Evolutionary conservation across 2,329 filamentous ascomycete genomes (phyloP).

Genomic region (Penicillium janthinellum): DNA sequence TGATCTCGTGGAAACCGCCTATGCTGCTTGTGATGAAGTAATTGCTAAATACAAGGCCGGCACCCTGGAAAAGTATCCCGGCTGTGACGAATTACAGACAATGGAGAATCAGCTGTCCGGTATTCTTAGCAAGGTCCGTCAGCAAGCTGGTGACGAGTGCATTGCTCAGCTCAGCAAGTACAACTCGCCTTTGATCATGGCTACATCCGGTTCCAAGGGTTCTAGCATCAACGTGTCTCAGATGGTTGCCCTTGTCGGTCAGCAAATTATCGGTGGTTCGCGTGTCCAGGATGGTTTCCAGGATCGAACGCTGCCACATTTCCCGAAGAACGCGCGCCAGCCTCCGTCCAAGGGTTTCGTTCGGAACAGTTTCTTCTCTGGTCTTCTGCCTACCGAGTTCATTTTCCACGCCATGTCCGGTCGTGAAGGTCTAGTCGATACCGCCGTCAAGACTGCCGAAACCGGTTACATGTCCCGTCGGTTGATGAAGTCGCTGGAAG

Average conservation of each 20-base stretch:
- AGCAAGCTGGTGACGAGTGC: slow-evolving; percentile 87
- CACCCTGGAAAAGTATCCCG: slow-evolving; percentile 80
- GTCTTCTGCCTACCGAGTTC: slow-evolving; percentile 87
- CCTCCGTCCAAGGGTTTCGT: slow-evolving; percentile 98
- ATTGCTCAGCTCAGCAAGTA: slow-evolving; percentile 85
- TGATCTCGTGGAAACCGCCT: slow-evolving; percentile 73
- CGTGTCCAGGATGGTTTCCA: slow-evolving; percentile 97
- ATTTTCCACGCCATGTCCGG: slow-evolving; percentile 98
- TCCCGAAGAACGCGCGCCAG: slow-evolving; percentile 87
- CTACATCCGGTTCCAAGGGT: slow-evolving; percentile 94
- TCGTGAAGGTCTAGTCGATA: slow-evolving; percentile 97
- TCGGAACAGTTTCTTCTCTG: slow-evolving; percentile 94
- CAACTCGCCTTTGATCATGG: slow-evolving; percentile 95
- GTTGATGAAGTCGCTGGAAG: slow-evolving; percentile 96
- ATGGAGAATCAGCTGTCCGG: slow-evolving; percentile 89
- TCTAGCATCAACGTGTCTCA: slow-evolving; percentile 98
- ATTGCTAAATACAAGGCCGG: slow-evolving; percentile 79
- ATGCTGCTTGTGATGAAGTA: slow-evolving; percentile 77
- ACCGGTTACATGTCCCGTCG: slow-evolving; percentile 99
- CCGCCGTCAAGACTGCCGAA: slow-evolving; percentile 97
- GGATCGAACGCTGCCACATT: slow-evolving; percentile 90
- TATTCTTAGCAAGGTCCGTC: slow-evolving; percentile 87
- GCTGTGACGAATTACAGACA: slow-evolving; percentile 88
- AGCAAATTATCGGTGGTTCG: slow-evolving; percentile 93
- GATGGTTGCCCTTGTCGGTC: slow-evolving; percentile 96